Percentiles rank a stretch among this genome's conserved stretches.
Evolutionary conservation across 164 flowering plant species (phyloP).

Genomic region (Cinnamomum micranthum): DNA sequence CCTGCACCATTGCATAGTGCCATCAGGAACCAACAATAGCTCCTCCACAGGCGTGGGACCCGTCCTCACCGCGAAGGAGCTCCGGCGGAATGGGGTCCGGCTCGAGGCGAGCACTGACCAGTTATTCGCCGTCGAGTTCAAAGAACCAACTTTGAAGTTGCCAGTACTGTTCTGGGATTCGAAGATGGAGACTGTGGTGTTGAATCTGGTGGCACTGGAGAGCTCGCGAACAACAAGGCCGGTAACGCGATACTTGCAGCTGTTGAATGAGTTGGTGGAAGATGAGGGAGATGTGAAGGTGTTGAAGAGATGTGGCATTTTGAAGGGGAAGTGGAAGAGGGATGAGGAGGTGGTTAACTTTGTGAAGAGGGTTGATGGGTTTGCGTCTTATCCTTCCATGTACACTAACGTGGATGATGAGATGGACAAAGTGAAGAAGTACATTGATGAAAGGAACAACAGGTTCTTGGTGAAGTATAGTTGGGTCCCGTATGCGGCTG

Average conservation of each 20-base stretch:
- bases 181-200: neutral
- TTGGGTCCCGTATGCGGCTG: neutral
- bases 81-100: neutral
- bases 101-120: neutral
- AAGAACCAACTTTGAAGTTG: neutral
- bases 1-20: slow-evolving; percentile 3
- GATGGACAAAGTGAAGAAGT: slow-evolving; percentile 4
- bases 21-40: neutral
- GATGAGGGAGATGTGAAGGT: slow-evolving; percentile 1
- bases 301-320: neutral
- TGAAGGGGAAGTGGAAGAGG: slow-evolving; percentile 6
- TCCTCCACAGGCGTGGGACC: neutral
- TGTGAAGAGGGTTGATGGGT: neutral
- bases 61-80: neutral
- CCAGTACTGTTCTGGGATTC: neutral
- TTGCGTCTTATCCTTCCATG: slow-evolving; percentile 4
- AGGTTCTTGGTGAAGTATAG: slow-evolving; percentile 5
- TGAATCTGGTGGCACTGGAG: neutral
- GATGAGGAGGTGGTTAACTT: slow-evolving; percentile 1
- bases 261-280: neutral
- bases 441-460: neutral
- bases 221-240: neutral
- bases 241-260: neutral
- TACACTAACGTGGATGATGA: slow-evolving; percentile 4
- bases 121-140: neutral